Conservation (phyloP, 2,329 filamentous ascomycete species). For the Diaporthe vaccinii region DNA sequence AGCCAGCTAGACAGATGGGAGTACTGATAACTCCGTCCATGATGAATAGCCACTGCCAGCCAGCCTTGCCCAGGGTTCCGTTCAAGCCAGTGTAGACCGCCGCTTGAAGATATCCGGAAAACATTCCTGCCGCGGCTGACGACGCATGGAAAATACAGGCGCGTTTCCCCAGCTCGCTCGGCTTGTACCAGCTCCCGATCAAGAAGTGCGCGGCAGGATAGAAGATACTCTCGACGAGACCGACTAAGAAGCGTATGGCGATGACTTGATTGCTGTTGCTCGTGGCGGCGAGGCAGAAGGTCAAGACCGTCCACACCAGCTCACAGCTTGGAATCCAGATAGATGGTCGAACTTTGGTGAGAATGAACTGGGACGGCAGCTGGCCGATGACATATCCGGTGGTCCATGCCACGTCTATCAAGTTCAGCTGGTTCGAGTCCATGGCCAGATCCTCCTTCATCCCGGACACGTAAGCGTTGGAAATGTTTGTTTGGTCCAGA, state of each 20-base stretch:
- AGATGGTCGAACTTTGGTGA: constrained; percentile 58
- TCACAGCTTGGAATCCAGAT: constrained; percentile 57
- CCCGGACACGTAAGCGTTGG: constrained; percentile 56
- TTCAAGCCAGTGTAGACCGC: constrained; percentile 57
- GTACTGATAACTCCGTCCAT: constrained; percentile 56
- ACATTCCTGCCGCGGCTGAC: constrained; percentile 55
- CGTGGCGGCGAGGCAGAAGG: constrained; percentile 55
- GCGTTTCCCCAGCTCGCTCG: constrained; percentile 57
- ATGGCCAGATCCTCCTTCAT: constrained; percentile 67
- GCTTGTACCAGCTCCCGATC: constrained; percentile 60
- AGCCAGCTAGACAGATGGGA: constrained; percentile 50
- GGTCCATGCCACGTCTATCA: constrained; percentile 67
- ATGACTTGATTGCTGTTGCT: constrained; percentile 54
- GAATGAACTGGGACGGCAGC: constrained; percentile 55
- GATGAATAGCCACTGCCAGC: constrained; percentile 63
- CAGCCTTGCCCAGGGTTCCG: constrained; percentile 52
- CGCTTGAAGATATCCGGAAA: constrained; percentile 58
- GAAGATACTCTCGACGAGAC: constrained; percentile 54
- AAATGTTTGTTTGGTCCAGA: constrained; percentile 49
- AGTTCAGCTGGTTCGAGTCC: constrained; percentile 68
- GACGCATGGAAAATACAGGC: constrained; percentile 57
- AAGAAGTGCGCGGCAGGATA: constrained; percentile 55
- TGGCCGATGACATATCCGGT: constrained; percentile 70
- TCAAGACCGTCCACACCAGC: constrained; percentile 51
- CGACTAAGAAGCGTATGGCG: constrained; percentile 59